Percentiles rank a stretch among this genome's conserved stretches.
These are phyloP conservation scores for Colletotrichum higginsianum DNA, from an alignment of 2,329 filamentous ascomycete species.

Conservation along the genomic window DNA sequence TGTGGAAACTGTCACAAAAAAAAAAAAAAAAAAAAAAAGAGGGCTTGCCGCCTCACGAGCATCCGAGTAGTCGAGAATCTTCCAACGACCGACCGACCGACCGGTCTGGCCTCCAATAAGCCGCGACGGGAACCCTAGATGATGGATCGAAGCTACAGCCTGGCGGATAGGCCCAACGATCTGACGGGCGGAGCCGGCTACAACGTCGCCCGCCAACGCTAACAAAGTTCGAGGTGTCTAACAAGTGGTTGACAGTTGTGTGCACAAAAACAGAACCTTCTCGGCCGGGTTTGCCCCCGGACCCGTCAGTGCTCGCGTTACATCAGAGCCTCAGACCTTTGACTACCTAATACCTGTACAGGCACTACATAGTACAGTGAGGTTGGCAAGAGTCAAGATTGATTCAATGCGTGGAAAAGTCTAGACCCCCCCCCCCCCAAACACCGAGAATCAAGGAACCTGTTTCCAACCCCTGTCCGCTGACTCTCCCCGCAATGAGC, in stretches of 20 bases:
- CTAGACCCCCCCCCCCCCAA: conserved; percentile 12
- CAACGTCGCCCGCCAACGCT: conserved; percentile 18
- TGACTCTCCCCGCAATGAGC: conserved; percentile 30
- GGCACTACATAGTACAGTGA: too few relatives aligned
- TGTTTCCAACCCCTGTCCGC: conserved; percentile 37
- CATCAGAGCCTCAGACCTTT: conserved; percentile 34
- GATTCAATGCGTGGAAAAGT: conserved; percentile 7
- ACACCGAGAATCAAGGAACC: conserved; percentile 29
- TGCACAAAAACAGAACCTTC: background rate
- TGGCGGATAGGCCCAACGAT: conserved; percentile 15
- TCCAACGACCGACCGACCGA: too few relatives aligned
- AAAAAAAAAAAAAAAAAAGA: too few relatives aligned
- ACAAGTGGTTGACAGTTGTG: background rate
- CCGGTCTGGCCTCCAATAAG: background rate
- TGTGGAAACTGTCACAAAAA: too few relatives aligned
- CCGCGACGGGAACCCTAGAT: background rate
- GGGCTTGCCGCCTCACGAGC: too few relatives aligned
- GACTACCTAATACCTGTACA: background rate
- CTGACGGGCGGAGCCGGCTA: conserved; percentile 35
- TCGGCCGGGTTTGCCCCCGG: conserved; percentile 24
- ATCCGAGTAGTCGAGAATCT: background rate
- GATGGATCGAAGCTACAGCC: conserved; percentile 13
- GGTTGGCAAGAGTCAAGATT: background rate
- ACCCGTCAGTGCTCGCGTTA: conserved; percentile 38
- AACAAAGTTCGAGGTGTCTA: background rate